A percentile compares a stretch with the other conserved stretches of the same genome.
These are phyloP conservation scores for Talaromyces sp. DNA, from an alignment of 2,329 filamentous ascomycete species.

Conservation along the genomic window DNA sequence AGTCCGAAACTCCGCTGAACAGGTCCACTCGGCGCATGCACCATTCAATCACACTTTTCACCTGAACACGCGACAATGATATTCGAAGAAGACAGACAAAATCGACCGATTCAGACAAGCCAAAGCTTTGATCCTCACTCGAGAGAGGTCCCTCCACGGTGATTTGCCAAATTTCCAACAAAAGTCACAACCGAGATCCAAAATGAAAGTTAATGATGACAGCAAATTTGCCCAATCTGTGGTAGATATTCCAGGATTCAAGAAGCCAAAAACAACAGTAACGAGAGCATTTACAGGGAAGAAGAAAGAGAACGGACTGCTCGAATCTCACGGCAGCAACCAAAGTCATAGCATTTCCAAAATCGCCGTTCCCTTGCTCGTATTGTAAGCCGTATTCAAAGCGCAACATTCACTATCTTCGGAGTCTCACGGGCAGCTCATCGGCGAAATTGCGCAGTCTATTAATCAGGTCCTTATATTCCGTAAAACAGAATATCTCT, in stretches of 20 bases:
- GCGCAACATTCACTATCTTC: slow-evolving; percentile 19
- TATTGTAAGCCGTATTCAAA: slow-evolving; percentile 3
- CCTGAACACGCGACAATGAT: slow-evolving; percentile 12
- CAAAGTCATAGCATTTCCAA: neutral
- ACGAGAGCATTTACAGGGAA: slow-evolving; percentile 9
- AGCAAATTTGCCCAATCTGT: slow-evolving; percentile 8
- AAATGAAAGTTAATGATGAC: slow-evolving; percentile 15
- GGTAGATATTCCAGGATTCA: slow-evolving; percentile 15
- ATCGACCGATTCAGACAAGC: slow-evolving; percentile 66
- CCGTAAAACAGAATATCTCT: slow-evolving; percentile 43
- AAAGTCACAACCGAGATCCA: neutral
- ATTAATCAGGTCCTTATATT: slow-evolving; percentile 30
- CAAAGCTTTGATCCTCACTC: slow-evolving; percentile 92
- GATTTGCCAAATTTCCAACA: slow-evolving; percentile 5
- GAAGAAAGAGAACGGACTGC: slow-evolving; percentile 12
- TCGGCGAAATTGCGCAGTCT: slow-evolving; percentile 20
- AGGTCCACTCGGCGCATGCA: slow-evolving; percentile 3
- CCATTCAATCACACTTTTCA: slow-evolving; percentile 9
- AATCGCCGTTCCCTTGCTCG: neutral
- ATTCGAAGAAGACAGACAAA: slow-evolving; percentile 15
- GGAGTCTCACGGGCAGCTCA: slow-evolving; percentile 11
- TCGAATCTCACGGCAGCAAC: neutral
- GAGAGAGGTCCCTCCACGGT: slow-evolving; percentile 69
- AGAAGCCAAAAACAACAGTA: neutral
- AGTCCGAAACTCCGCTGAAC: slow-evolving; percentile 5